Base-by-base conservation (phyloP, 2,329 filamentous ascomycete species). In the Tolypocladium ophioglossoides region DNA sequence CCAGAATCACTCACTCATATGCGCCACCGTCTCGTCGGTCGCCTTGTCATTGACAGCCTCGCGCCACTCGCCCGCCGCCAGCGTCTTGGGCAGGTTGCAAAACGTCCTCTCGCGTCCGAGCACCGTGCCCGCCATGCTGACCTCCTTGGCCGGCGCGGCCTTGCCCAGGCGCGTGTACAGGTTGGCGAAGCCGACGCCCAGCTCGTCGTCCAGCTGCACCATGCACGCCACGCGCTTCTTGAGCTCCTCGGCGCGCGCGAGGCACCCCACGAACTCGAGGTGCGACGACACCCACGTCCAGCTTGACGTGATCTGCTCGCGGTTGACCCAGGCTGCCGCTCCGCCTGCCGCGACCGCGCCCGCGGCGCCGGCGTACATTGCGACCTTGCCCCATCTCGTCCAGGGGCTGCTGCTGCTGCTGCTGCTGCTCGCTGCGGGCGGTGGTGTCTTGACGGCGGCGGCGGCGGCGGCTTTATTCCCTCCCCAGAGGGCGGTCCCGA, bases 191-290 rank as follows among this genome's bases (percentile, higher is more conserved):
- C 88, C 87, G 16, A 96, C 78, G 14, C 77, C 78, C 16, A 89
- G 78, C 55, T 87, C 82, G 48, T 75, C 68, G 37, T 83, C 78
- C 22, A 91, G 73, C 55, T 78, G 75, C n/a, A 81, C 76, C 67
- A 96, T 76, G 56, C 75, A 78, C n/a, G 76, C 73, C 11, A 96
- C 78, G 35, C 94, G 83, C 64, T 83, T 80, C 61, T 85, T 84
- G 59, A 97, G 75, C 65, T 96, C 91, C 62, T 91, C 87, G 5
- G 83, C 84, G n/a, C 89, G 84, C 50, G 88, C 87, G 9, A 99
- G 79, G 64, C 90, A 95, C 2, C 91, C 90, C 1, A 97, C 89
- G 64, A 97, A 99, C 68, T 94, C 89, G 30, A 99, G 82, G 70
- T 99, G 94, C 38, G 89, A 94, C 18, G 86, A 83, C 16, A 89